Percentiles rank a stretch among this genome's conserved stretches.
phyloP scores from a whole-genome alignment of 2,329 filamentous ascomycete species.

The Alternaria sp. region DNA sequence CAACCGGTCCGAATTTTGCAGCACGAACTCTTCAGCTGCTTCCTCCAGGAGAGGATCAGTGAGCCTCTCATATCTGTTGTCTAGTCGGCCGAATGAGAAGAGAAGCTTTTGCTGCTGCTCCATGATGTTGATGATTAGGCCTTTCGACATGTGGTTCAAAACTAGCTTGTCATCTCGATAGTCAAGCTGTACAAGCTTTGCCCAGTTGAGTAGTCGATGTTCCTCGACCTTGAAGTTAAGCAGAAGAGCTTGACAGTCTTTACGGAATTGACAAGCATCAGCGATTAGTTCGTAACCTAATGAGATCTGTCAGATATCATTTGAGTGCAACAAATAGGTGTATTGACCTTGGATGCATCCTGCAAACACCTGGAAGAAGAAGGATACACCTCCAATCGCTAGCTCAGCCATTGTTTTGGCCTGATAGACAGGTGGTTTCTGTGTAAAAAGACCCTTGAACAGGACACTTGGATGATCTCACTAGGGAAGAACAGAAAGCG shows the following conservation, averaged over 20 bases:
- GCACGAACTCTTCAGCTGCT: constrained; percentile 25
- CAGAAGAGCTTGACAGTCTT: constrained; percentile 45
- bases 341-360: constrained; percentile 47
- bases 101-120: constrained; percentile 47
- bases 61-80: constrained; percentile 43
- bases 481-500: not conserved
- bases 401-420: constrained; percentile 31
- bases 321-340: not conserved
- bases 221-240: constrained; percentile 52
- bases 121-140: constrained; percentile 47
- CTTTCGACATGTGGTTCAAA: constrained; percentile 45
- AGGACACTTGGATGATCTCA: not conserved
- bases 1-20: constrained; percentile 19
- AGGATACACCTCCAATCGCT: constrained; percentile 39
- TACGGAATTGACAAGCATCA: constrained; percentile 46
- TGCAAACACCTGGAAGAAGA: constrained; percentile 50
- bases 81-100: constrained; percentile 41
- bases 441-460: not conserved
- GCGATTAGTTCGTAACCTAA: constrained; percentile 51
- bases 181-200: constrained; percentile 43
- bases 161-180: constrained; percentile 44
- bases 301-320: not conserved
- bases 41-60: constrained; percentile 42
- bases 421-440: not conserved
- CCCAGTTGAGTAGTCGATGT: constrained; percentile 52